phyloP scores from a whole-genome alignment of 495 filamentous ascomycete species.

The Cenococcum geophilum region DNA sequence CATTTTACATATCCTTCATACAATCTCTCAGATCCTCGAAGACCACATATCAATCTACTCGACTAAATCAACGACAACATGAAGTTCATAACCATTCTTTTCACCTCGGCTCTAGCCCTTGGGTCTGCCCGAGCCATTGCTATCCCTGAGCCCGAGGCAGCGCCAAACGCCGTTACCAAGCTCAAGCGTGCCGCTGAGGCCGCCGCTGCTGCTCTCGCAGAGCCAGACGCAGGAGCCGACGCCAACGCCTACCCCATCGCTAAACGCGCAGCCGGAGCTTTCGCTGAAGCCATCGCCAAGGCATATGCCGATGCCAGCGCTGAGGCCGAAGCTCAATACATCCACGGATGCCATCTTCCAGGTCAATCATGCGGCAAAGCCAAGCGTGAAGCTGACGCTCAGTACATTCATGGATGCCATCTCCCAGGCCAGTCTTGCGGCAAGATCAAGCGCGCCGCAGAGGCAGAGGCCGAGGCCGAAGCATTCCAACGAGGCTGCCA shows the following conservation, averaged over 20 bases:
- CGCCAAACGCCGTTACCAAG: background rate
- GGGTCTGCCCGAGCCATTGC: conserved; percentile 21
- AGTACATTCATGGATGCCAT: conserved; percentile 19
- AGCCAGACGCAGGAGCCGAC: background rate
- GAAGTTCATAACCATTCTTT: conserved; percentile 44
- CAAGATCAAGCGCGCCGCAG: conserved; percentile 10
- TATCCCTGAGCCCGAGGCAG: conserved; percentile 3
- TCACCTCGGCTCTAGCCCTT: conserved; percentile 40
- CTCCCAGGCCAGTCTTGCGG: conserved; percentile 23
- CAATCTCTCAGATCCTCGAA: background rate
- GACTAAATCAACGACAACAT: conserved; percentile 35
- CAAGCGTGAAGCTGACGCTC: conserved; percentile 5
- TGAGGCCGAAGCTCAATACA: conserved; percentile 27
- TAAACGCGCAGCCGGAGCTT: conserved; percentile 27
- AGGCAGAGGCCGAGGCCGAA: conserved; percentile 4
- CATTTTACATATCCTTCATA: too few relatives aligned
- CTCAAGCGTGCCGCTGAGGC: background rate
- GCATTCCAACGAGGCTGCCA: conserved; percentile 6
- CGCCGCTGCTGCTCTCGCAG: background rate
- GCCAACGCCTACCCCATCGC: too few relatives aligned
- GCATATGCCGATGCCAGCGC: conserved; percentile 12
- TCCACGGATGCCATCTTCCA: conserved; percentile 32
- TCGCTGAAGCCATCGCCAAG: conserved; percentile 39
- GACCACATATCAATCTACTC: conserved; percentile 4
- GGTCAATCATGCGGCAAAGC: conserved; percentile 13